phyloP scores from a whole-genome alignment of 2,329 filamentous ascomycete species.

The Calonectria pauciramosa region DNA sequence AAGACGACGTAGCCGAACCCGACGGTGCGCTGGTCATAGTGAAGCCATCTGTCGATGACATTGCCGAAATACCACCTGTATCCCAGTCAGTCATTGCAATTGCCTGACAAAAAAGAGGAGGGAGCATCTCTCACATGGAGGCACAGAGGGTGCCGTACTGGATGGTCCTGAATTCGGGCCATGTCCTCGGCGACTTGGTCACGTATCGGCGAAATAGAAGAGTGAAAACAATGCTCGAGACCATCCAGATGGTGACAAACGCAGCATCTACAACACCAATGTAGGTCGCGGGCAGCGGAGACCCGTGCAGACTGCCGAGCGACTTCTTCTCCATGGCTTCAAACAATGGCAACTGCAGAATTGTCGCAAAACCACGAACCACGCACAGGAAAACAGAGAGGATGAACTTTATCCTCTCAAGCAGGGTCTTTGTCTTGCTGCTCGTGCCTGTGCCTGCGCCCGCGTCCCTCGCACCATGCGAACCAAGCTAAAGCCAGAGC shows the following conservation, averaged over 20 bases:
- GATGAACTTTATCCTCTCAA: background rate
- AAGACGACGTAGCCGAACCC: constrained; percentile 30
- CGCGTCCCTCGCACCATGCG: background rate
- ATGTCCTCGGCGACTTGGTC: background rate
- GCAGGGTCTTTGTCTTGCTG: background rate
- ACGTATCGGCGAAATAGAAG: constrained; percentile 1
- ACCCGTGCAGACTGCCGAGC: constrained; percentile 11
- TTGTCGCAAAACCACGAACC: background rate
- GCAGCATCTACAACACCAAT: constrained; percentile 5
- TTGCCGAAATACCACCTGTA: constrained; percentile 26
- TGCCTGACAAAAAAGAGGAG: background rate
- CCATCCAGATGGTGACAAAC: constrained; percentile 29
- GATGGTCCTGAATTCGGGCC: constrained; percentile 26
- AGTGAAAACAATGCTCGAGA: background rate
- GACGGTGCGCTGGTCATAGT: constrained; percentile 11
- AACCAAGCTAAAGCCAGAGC: background rate
- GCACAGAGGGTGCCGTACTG: constrained; percentile 6
- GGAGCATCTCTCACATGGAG: constrained; percentile 11
- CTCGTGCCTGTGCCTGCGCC: background rate
- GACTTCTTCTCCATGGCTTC: constrained; percentile 24
- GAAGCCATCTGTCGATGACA: constrained; percentile 28
- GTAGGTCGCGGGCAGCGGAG: constrained; percentile 8
- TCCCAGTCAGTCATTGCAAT: background rate
- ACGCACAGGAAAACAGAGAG: background rate
- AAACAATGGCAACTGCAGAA: background rate